Evolutionary conservation across 345 rosid genomes (phyloP).

Genomic region (Citrus cavaleriei): DNA sequence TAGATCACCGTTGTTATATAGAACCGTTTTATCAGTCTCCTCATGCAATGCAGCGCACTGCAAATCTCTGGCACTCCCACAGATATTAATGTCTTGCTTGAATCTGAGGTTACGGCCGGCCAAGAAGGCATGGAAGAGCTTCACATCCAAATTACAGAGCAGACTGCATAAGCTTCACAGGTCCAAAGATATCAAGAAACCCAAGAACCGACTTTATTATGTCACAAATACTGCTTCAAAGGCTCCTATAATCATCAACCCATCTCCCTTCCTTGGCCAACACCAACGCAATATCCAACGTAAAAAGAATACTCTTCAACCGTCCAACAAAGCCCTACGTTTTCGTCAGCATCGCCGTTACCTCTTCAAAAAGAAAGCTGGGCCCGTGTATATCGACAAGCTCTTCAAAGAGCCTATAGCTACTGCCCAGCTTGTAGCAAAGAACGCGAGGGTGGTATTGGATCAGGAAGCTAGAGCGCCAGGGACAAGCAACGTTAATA

Average conservation of each 20-base stretch:
- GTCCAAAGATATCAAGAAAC: slow-evolving; percentile 36
- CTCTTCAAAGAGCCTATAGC: slow-evolving; percentile 35
- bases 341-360: neutral
- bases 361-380: slow-evolving; percentile 33
- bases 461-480: slow-evolving; percentile 1
- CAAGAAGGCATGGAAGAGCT: slow-evolving; percentile 69
- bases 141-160: slow-evolving; percentile 50
- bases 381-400: slow-evolving; percentile 52
- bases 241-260: neutral
- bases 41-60: too few relatives aligned
- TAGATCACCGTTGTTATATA: too few relatives aligned
- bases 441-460: slow-evolving; percentile 3
- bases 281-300: too few relatives aligned
- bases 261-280: slow-evolving; percentile 5
- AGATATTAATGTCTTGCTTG: slow-evolving; percentile 46
- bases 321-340: neutral
- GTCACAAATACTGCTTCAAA: neutral
- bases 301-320: too few relatives aligned
- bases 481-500: neutral
- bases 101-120: slow-evolving; percentile 48
- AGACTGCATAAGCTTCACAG: slow-evolving; percentile 41
- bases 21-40: too few relatives aligned
- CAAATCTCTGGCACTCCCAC: neutral
- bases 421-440: slow-evolving; percentile 3
- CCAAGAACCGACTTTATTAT: neutral